Percentiles rank a stretch among this genome's conserved stretches.
phyloP scores from a whole-genome alignment of 371 early-diverging fungal species.

The Apophysomyces variabilis region DNA sequence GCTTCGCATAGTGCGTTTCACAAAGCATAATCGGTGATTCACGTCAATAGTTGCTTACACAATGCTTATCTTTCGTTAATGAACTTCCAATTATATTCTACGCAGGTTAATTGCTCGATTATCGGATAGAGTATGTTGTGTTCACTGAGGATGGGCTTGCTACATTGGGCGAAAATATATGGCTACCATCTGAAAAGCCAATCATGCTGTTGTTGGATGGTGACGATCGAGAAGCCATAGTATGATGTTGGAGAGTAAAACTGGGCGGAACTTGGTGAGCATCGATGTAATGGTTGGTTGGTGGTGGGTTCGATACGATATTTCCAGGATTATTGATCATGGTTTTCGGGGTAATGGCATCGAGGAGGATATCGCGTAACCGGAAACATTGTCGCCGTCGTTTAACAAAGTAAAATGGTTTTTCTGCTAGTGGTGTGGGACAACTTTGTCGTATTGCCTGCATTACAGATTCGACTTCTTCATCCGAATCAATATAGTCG shows the following conservation, averaged over 20 bases:
- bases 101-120: neutral
- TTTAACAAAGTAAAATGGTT: constrained; percentile 54
- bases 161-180: neutral
- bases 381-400: constrained; percentile 66
- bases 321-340: neutral
- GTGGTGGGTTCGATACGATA: neutral
- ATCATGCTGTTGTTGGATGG: constrained; percentile 1
- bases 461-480: constrained; percentile 66
- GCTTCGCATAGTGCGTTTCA: too few species aligned
- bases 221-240: neutral
- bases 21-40: too few species aligned
- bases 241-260: neutral
- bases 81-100: too few species aligned
- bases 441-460: constrained; percentile 55
- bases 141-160: neutral
- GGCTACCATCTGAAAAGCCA: constrained; percentile 1
- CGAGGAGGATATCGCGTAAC: constrained; percentile 67
- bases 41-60: too few species aligned
- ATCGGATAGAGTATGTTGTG: constrained; percentile 1
- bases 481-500: constrained; percentile 60
- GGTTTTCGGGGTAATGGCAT: constrained; percentile 64
- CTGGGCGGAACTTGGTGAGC: neutral
- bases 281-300: neutral
- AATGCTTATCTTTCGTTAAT: too few species aligned
- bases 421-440: constrained; percentile 64